Evolutionary conservation across 352 stramenopile genomes (phyloP), one percentile per base, ranked within the genome.

Genomic region (Pythium plurisporium): DNA sequence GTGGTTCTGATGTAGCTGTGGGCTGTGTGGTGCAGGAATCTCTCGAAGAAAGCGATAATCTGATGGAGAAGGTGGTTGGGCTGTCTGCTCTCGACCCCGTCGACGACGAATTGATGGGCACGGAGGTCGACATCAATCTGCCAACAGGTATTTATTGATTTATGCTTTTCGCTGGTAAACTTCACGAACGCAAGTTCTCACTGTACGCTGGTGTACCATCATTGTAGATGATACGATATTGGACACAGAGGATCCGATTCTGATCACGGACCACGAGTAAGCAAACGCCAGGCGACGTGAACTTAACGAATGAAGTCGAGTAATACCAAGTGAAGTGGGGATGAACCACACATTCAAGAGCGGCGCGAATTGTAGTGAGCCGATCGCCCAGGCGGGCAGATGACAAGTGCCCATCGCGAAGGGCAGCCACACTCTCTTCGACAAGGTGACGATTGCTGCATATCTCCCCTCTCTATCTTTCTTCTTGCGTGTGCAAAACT

Each of bases 101-200:
- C 5, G 62, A 69, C 40, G 62, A 69, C 29, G 62, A 65, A 41
- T 40, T 69, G 20, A 61, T 69, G 41, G 61, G 60, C 19, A 41
- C 25, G 20, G 23, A 53, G 19, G 61, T 63, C 3, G 61, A 69
- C 0, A 60, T 69, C 37, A 55, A 33, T 17, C 30, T 67, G 33
- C 52, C 45, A 26, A 33, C 36, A 53, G 59, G 59, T 67, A 41
- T 25, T 37, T 14, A 14, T 37, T 14, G 31, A 14, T 8, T 14
- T 14, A 14, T 14, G 31, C 31, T 14, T 37, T 14, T 37, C 31
- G 31, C 8, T 17, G 36, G 36, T 41, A 17, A 41, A 15, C 26
- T 29, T 44, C n/a, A n/a, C n/a, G n/a, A n/a, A n/a, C n/a, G n/a
- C n/a, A n/a, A n/a, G n/a, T n/a, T n/a, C n/a, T n/a, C n/a, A n/a